These are phyloP conservation scores for Candida silvicultrix DNA, from an alignment of 805 yeast species.

Conservation along the genomic window DNA sequence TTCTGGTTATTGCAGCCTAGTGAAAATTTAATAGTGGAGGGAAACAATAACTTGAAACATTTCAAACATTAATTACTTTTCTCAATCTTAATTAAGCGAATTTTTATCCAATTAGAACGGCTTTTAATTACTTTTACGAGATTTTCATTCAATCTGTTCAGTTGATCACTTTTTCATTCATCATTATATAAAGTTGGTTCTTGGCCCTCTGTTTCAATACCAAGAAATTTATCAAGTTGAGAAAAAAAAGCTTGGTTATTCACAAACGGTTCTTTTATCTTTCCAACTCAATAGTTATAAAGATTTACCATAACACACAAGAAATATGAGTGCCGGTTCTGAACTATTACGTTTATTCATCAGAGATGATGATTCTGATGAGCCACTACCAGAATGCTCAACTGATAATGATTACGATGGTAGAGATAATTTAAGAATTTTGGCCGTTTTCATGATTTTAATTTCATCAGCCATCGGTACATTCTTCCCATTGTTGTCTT, in stretches of 20 bases:
- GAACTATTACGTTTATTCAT: constrained; percentile 8
- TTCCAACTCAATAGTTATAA: background rate
- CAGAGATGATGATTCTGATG: constrained; percentile 18
- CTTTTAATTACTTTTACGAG: too few relatives aligned
- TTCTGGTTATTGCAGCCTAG: background rate
- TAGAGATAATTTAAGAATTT: constrained; percentile 36
- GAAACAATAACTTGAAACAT: background rate
- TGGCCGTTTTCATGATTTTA: constrained; percentile 57
- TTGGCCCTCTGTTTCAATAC: background rate
- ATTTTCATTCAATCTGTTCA: too few relatives aligned
- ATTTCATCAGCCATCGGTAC: constrained; percentile 53
- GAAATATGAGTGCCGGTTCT: constrained; percentile 1
- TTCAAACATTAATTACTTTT: background rate
- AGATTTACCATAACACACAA: background rate
- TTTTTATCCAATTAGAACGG: too few relatives aligned
- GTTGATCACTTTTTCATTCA: too few relatives aligned
- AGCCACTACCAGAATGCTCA: constrained; percentile 29
- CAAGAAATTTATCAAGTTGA: background rate
- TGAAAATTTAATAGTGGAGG: background rate
- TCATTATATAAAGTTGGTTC: background rate
- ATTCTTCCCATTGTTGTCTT: constrained; percentile 56
- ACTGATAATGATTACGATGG: constrained; percentile 40
- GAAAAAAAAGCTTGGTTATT: background rate
- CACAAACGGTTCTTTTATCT: background rate
- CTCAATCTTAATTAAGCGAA: constrained; percentile 2